Base-by-base conservation (phyloP, 2,329 filamentous ascomycete species). In the Xylaria arbuscula region DNA sequence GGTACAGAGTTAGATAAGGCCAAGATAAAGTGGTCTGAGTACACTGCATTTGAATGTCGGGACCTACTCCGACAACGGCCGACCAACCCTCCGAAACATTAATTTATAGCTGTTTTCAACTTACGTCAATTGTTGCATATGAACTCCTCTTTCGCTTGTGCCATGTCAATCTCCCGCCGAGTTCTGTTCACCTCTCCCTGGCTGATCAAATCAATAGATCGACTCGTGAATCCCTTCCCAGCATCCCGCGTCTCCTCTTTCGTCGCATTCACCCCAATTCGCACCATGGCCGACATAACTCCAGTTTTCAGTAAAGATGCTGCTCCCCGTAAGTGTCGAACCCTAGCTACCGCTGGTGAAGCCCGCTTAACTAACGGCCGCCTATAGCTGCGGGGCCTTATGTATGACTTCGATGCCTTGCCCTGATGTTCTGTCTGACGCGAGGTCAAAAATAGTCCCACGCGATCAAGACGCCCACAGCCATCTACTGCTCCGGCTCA, bases 401-500 rank as follows among this genome's bases (percentile, higher is more conserved):
- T 80, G 88, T 90, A 83, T 78, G 87, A 79, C 53, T 65, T 6
- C 40, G 50, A 24, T 42, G 17, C 34, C 19, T 47, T 62, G 36
- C 17, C 58, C 19, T 61, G 13, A 38, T 36, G 32, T 45, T 48
- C 19, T 64, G 28, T 62, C 69, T 71, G 34, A 67, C 56, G 17
- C 47, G 40, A 54, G 34, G 22, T 59, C 59, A 50, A 24, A 65
- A 66, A 68, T 73, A 90, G 88, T 89, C 88, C 72, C 89, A 90
- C 78, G 89, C 88, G 76, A 87, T 90, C 81, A 90, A 89, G 83
- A 90, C 89, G 68, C 84, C 88, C 24, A 84, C 83, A 62, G 86
- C 87, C 77, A 89, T 91, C 81, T 90, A 89, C 83, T 89, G 87
- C 83, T 90, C 89, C 13, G 89, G 89, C 65, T 88, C 93, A 81